These are phyloP conservation scores for Ramaria sp. DNA, from an alignment of 768 basidiomycete species.

Conservation along the genomic window DNA sequence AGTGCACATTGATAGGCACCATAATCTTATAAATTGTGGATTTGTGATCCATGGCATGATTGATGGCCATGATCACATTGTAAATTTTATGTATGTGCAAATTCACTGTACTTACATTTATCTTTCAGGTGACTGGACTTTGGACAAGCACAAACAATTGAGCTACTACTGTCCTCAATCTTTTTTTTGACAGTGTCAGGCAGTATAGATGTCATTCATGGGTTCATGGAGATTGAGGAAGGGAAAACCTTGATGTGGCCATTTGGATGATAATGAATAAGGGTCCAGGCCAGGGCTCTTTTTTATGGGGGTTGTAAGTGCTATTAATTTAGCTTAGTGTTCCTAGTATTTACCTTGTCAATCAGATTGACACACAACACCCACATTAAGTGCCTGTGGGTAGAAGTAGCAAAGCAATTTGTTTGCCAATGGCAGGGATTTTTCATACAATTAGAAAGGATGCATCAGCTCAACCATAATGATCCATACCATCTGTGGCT, in stretches of 20 bases:
- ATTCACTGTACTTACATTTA: background rate
- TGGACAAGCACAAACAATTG: constrained; percentile 28
- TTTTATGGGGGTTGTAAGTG: constrained; percentile 28
- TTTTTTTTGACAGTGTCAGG: constrained; percentile 19
- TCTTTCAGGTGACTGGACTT: constrained; percentile 19
- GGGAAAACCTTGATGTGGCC: constrained; percentile 27
- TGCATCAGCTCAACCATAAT: background rate
- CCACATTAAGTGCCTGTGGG: too few species aligned
- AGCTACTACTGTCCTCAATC: constrained; percentile 24
- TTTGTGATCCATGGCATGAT: constrained; percentile 16
- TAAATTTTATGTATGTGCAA: constrained; percentile 4
- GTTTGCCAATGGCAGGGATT: too few species aligned
- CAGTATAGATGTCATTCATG: constrained; percentile 22
- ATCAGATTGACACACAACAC: too few species aligned
- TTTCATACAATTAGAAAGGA: too few species aligned
- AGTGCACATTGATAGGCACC: background rate
- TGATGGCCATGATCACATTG: constrained; percentile 12
- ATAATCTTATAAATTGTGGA: constrained; percentile 14
- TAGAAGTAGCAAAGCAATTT: too few species aligned
- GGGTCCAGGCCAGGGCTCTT: constrained; percentile 20
- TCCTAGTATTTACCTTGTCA: too few species aligned
- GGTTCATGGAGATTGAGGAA: constrained; percentile 29
- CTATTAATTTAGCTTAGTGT: too few species aligned
- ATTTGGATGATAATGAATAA: constrained; percentile 11
- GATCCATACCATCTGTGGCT: constrained; percentile 9